A percentile compares a stretch with the other conserved stretches of the same genome.
Conservation (phyloP, 345 rosid genomes). For the Toxicodendron radicans region DNA sequence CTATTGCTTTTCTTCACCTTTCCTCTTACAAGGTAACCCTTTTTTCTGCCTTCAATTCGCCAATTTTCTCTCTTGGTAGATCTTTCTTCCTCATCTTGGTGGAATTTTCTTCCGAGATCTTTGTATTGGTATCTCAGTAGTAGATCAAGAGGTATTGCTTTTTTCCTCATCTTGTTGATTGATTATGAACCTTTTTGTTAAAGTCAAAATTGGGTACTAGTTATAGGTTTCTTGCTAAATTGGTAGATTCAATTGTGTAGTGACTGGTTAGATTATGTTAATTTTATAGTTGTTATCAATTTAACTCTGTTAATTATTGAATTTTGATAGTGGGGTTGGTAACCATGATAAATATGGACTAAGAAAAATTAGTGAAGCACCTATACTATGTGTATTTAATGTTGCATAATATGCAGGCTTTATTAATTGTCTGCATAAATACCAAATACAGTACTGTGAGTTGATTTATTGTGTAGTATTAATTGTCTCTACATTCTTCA, state of each 20-base stretch:
- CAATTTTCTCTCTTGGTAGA: conserved; percentile 18
- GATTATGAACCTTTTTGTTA: background rate
- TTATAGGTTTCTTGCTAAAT: conserved; percentile 5
- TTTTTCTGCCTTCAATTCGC: conserved; percentile 16
- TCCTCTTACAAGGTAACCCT: conserved; percentile 24
- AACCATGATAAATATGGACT: background rate
- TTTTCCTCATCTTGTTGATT: background rate
- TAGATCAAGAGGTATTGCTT: conserved; percentile 26
- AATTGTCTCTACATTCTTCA: conserved; percentile 3
- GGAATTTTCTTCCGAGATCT: conserved; percentile 26
- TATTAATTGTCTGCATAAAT: conserved; percentile 18
- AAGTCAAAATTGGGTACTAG: background rate
- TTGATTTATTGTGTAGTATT: conserved; percentile 18
- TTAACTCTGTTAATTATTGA: background rate
- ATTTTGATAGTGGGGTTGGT: background rate
- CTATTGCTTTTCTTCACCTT: background rate
- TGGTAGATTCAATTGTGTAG: background rate
- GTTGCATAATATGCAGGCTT: conserved; percentile 7
- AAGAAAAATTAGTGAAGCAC: background rate
- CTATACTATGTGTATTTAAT: conserved; percentile 1
- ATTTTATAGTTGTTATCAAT: background rate
- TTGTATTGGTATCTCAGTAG: conserved; percentile 4
- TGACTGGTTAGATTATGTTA: conserved; percentile 1
- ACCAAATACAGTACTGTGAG: conserved; percentile 7
- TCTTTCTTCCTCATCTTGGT: conserved; percentile 25